Percentiles rank a stretch among this genome's conserved stretches.
Evolutionary conservation across 2,329 filamentous ascomycete species (phyloP).

Genomic region (Nothomitra cinnamomea): DNA sequence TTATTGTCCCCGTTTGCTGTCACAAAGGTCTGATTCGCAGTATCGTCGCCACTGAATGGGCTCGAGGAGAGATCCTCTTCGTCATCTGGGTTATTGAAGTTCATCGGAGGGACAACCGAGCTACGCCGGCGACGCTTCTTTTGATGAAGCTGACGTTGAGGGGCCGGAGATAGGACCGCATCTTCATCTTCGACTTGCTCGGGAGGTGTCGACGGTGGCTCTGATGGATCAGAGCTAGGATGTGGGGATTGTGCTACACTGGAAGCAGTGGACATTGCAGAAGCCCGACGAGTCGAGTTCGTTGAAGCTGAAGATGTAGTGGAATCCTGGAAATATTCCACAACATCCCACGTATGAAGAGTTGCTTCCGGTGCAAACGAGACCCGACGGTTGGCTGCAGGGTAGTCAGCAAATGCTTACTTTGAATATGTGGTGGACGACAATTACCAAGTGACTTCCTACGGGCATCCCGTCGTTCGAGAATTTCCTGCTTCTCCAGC

Average conservation of each 20-base stretch:
- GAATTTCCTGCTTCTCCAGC: conserved; percentile 39
- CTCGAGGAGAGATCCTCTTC: conserved; percentile 56
- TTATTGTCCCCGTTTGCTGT: conserved; percentile 20
- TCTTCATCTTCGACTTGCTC: conserved; percentile 42
- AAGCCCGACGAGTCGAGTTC: conserved; percentile 58
- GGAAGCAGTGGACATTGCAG: conserved; percentile 32
- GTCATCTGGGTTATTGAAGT: conserved; percentile 39
- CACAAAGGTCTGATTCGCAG: conserved; percentile 21
- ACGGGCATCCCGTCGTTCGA: conserved; percentile 67
- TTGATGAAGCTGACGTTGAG: conserved; percentile 43
- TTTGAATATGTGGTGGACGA: background rate
- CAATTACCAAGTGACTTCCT: conserved; percentile 63
- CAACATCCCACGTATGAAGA: conserved; percentile 88
- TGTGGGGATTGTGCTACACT: conserved; percentile 10
- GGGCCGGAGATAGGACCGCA: conserved; percentile 40
- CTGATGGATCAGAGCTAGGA: conserved; percentile 27
- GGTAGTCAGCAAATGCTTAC: conserved; percentile 4
- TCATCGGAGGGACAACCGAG: conserved; percentile 47
- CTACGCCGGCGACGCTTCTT: conserved; percentile 37
- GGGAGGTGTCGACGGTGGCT: conserved; percentile 44
- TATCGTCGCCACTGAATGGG: conserved; percentile 47
- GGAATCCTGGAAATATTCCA: conserved; percentile 77
- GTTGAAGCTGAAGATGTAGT: conserved; percentile 59
- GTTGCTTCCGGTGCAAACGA: conserved; percentile 97
- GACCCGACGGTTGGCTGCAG: conserved; percentile 63